Conservation (phyloP, 345 rosid genomes). For the Camelina neglecta region DNA sequence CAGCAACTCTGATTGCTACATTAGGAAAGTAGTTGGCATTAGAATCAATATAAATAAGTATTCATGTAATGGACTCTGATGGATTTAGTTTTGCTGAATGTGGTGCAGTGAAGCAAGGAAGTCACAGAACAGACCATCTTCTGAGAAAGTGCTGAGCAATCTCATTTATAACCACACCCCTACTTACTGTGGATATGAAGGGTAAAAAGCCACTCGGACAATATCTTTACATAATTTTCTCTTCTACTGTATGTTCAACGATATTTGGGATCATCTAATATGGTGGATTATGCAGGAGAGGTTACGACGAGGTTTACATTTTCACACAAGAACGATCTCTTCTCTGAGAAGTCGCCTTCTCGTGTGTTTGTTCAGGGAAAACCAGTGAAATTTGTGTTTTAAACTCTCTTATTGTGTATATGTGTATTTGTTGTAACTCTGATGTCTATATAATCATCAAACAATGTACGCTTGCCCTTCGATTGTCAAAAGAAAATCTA, state of each 20-base stretch:
- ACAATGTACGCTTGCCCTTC: too few species aligned
- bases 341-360: conserved; percentile 12
- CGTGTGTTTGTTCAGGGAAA: neutral
- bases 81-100: neutral
- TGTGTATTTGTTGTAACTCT: conserved; percentile 7
- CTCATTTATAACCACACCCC: conserved; percentile 84
- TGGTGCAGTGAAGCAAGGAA: conserved; percentile 87
- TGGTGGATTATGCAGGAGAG: conserved; percentile 60
- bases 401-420: neutral
- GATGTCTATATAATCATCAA: neutral
- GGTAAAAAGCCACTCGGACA: conserved; percentile 57
- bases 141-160: conserved; percentile 67
- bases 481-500: too few species aligned
- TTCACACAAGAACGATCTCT: conserved; percentile 51
- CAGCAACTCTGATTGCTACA: conserved; percentile 1
- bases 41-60: neutral
- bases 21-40: neutral
- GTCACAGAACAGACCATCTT: conserved; percentile 69
- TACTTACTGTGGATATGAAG: conserved; percentile 82
- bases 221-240: neutral
- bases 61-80: neutral
- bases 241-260: neutral
- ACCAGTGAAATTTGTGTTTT: conserved; percentile 11
- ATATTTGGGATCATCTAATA: conserved; percentile 5
- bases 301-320: conserved; percentile 86